These are phyloP conservation scores for Magnaporthales sp. DNA, from an alignment of 2,329 filamentous ascomycete species.

Conservation along the genomic window DNA sequence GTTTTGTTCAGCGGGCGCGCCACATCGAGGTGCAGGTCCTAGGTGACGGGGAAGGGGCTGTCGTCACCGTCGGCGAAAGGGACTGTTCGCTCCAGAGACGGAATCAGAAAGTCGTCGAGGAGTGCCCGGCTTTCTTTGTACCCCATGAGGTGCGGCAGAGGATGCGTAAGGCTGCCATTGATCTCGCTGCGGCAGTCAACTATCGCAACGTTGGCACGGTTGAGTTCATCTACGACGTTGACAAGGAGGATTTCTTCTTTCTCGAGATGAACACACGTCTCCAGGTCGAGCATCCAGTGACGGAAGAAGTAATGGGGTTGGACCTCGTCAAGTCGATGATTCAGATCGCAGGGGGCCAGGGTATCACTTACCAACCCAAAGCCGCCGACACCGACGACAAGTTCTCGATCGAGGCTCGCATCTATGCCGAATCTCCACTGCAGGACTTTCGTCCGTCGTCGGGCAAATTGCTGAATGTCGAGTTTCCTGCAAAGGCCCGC, in stretches of 20 bases:
- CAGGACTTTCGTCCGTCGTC: slow-evolving; percentile 56
- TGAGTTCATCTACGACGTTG: slow-evolving; percentile 9
- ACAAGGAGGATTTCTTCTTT: slow-evolving; percentile 9
- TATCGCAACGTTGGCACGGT: slow-evolving; percentile 10
- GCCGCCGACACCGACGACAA: neutral
- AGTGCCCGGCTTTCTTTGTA: slow-evolving; percentile 52
- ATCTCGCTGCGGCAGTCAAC: slow-evolving; percentile 1
- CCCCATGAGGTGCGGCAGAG: neutral
- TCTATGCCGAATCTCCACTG: slow-evolving; percentile 64
- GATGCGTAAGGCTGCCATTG: slow-evolving; percentile 15
- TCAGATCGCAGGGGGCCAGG: slow-evolving; percentile 35
- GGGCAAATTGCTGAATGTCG: slow-evolving; percentile 36
- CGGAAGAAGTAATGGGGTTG: slow-evolving; percentile 26
- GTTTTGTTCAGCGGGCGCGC: neutral
- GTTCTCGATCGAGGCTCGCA: slow-evolving; percentile 60
- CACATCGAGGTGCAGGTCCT: slow-evolving; percentile 28
- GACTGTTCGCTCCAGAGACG: slow-evolving; percentile 55
- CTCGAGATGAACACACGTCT: slow-evolving; percentile 12
- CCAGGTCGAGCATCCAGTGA: slow-evolving; percentile 39
- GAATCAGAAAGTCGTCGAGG: slow-evolving; percentile 58
- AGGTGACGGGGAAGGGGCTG: slow-evolving; percentile 46
- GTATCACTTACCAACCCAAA: neutral
- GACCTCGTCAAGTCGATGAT: slow-evolving; percentile 27
- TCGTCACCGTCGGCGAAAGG: slow-evolving; percentile 48
- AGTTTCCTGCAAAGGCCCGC: slow-evolving; percentile 41